Evolutionary conservation across 2,329 filamentous ascomycete genomes (phyloP).

Genomic region (Xylariaceae sp.): DNA sequence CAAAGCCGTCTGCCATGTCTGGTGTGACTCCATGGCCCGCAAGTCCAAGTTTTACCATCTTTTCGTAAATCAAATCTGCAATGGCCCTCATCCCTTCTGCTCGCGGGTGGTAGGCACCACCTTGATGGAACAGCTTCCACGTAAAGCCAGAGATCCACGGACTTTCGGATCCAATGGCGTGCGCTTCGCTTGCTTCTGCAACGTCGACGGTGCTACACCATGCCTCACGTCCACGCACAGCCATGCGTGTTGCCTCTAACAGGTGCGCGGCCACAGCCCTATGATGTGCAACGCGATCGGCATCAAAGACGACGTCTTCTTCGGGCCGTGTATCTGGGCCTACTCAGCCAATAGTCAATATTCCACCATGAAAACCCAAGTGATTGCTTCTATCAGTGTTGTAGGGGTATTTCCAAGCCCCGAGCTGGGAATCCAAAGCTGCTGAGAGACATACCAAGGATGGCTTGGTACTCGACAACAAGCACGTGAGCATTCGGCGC

Average conservation of each 20-base stretch:
- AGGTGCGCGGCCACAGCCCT: constrained; percentile 19
- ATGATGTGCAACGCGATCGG: constrained; percentile 25
- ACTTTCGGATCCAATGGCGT: constrained; percentile 25
- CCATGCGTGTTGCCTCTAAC: constrained; percentile 23
- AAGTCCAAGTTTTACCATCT: too few species aligned
- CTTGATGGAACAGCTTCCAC: constrained; percentile 22
- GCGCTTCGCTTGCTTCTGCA: constrained; percentile 21
- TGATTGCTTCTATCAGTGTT: too few species aligned
- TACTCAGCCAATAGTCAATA: too few species aligned
- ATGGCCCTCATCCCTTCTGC: constrained; percentile 20
- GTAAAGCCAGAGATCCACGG: constrained; percentile 31
- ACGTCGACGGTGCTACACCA: constrained; percentile 28
- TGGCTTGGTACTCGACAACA: constrained; percentile 36
- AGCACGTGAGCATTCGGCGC: constrained; percentile 41
- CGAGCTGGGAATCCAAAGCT: not conserved
- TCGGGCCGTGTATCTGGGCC: too few species aligned
- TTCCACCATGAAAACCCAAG: too few species aligned
- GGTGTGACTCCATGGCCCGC: too few species aligned
- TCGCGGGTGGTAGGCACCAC: constrained; percentile 29
- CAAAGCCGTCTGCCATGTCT: too few species aligned
- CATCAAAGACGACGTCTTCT: constrained; percentile 25
- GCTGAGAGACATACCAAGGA: constrained; percentile 21
- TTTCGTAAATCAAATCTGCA: too few species aligned
- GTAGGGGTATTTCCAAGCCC: too few species aligned
- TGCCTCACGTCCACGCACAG: constrained; percentile 19